Base-by-base conservation (phyloP, 75 land plant genomes). In the Isoetes taiwanensis region DNA sequence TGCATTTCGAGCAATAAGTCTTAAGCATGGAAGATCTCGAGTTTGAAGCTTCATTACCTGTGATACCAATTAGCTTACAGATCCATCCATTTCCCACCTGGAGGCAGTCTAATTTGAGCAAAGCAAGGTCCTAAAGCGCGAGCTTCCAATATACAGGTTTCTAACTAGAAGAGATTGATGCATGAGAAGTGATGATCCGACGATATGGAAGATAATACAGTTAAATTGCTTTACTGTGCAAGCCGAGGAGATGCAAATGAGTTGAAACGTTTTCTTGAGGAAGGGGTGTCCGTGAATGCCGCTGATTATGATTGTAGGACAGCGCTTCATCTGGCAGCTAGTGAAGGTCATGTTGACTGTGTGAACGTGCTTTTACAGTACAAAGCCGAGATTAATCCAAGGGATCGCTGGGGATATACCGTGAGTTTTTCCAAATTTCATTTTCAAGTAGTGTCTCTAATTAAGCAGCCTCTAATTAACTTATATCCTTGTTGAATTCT, bases 401-500 rank as follows among this genome's bases (percentile, higher is more conserved):
- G 81, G 11, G 98, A 93, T 79, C 89, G 98, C 4, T 88, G 94
- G 88, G 97, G 97, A 0, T 81, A 88, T 62, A 91, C 97, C 74
- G 97, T 91, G 75, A 39, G 72, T 65, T n/a, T 26, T 9, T 52
- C 27, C n/a, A 3, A 32, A 11, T 31, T 30, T 48, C 52, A 21
- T 29, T 31, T 17, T n/a, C 60, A 39, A 5, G 11, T 35, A 34
- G 26, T 14, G 20, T 8, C 34, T 12, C 48, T 9, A 34, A 33
- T 30, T 6, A n/a, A n/a, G 27, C 16, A 29, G 28, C n/a, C n/a
- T n/a, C n/a, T n/a, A n/a, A n/a, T n/a, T n/a, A n/a, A n/a, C n/a
- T n/a, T n/a, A n/a, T n/a, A n/a, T n/a, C 35, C 28, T 32, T 55
- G 3, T 21, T 16, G 62, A 17, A 28, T 6, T 41, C 1, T 60